Evolutionary conservation across 1,284 basidiomycete genomes (phyloP).

Genomic region (Trametes versicolor): DNA sequence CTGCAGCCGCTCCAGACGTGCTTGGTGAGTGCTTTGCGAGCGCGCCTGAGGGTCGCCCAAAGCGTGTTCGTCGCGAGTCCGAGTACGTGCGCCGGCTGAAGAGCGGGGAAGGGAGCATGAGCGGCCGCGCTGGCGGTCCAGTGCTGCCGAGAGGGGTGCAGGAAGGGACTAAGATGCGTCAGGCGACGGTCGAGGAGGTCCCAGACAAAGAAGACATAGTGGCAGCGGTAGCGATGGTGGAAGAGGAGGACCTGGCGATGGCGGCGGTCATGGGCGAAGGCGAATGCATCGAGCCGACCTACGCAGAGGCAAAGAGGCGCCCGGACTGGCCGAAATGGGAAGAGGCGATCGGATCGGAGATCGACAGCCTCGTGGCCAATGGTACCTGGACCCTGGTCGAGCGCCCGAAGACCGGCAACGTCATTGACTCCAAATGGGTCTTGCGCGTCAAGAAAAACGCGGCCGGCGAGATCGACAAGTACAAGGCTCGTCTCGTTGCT

Average conservation of each 20-base stretch:
- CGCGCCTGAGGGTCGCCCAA: not conserved
- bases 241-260: slow-evolving; percentile 5
- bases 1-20: not conserved
- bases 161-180: not conserved
- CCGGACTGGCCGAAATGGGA: slow-evolving; percentile 31
- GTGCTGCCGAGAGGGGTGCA: slow-evolving; percentile 13
- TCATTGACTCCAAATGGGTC: slow-evolving; percentile 42
- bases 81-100: slow-evolving; percentile 4
- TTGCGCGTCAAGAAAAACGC: slow-evolving; percentile 43
- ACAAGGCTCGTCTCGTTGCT: slow-evolving; percentile 53
- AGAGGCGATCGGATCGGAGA: slow-evolving; percentile 28
- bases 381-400: slow-evolving; percentile 33
- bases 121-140: not conserved
- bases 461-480: slow-evolving; percentile 39
- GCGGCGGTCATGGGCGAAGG: slow-evolving; percentile 12
- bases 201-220: not conserved
- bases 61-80: slow-evolving; percentile 6
- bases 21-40: not conserved
- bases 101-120: slow-evolving; percentile 3
- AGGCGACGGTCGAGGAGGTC: slow-evolving; percentile 3
- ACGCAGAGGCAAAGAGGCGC: slow-evolving; percentile 20
- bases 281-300: slow-evolving; percentile 19
- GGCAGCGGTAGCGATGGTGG: not conserved
- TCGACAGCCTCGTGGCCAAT: slow-evolving; percentile 19
- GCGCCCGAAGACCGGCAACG: slow-evolving; percentile 30